Evolutionary conservation across 371 early-diverging fungal species (phyloP).

Genomic region (Mortierella sp.): DNA sequence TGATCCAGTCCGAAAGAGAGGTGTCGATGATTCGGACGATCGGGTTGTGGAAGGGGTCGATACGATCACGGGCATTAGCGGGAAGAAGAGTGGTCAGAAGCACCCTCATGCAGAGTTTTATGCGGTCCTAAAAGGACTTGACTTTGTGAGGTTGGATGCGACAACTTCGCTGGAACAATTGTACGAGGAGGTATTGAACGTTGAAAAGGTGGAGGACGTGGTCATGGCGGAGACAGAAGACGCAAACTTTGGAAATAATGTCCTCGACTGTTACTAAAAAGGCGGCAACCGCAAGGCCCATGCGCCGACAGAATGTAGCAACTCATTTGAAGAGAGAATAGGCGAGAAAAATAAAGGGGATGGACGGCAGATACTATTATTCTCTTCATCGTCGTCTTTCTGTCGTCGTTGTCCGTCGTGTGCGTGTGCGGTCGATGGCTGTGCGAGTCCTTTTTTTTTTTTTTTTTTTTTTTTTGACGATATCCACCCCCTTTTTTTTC

Average conservation of each 20-base stretch:
- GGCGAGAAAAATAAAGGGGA: no score
- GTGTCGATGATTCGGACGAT: not conserved
- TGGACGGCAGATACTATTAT: no score
- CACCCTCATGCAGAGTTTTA: constrained; percentile 48
- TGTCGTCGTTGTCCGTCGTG: no score
- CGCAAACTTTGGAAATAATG: constrained; percentile 48
- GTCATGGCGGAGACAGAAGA: constrained; percentile 51
- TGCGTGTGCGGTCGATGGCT: no score
- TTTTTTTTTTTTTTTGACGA: no score
- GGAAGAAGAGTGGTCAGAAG: not conserved
- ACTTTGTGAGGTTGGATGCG: constrained; percentile 53
- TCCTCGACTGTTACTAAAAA: constrained; percentile 45
- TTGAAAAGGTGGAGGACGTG: constrained; percentile 48
- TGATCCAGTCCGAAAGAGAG: constrained; percentile 7
- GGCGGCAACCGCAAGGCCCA: not conserved
- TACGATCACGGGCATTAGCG: not conserved
- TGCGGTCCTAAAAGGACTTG: constrained; percentile 20
- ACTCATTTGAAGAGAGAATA: no score
- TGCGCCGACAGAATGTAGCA: no score
- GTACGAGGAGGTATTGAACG: constrained; percentile 54
- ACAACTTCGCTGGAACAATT: constrained; percentile 54
- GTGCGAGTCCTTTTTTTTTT: no score
- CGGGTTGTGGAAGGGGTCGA: not conserved
- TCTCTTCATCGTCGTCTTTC: no score
- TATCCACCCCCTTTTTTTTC: no score